Base-by-base conservation (phyloP, 2,329 filamentous ascomycete species). In the Delphinella strobiligena region DNA sequence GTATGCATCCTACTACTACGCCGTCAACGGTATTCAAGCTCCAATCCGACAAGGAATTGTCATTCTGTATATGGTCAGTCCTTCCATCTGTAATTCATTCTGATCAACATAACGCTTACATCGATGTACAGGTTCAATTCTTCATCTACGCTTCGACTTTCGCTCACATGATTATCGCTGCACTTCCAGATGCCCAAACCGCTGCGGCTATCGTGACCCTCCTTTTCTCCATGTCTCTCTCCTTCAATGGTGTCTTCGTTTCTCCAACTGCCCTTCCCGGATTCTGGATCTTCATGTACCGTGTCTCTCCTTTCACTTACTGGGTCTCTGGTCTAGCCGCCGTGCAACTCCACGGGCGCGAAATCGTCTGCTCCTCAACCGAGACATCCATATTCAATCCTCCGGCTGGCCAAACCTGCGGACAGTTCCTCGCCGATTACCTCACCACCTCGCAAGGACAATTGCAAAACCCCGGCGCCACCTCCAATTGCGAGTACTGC, bases 271-370 rank as follows among this genome's bases (percentile, higher is more conserved):
- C 68, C 0, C 64, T 86, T 1, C 80, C 81, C 0, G 68, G 74
- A 0, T 86, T 86, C 63, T 87, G 81, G 81, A 75, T 75, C 45
- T 85, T 83, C 62, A 85, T 85, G 80, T 82, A 84, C 57, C 69
- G 74, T 18, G 65, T 75, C 9, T 76, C 71, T 0, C 78, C 78
- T 0, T 78, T 82, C 43, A 82, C 76, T 0, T 84, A 83, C 57
- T 75, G 69, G 67, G 51, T 67, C 15, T 51, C 45, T 14, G 61
- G 60, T 8, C 58, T 66, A 29, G 55, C 62, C 2, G 49, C 55
- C 4, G 58, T 61, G 0, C 57, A 60, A 52, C 53, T 78, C 0
- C 58, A 61, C 2, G 57, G 51, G 0, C 65, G 64, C 1, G 47
- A 56, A 7, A 72, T 79, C 31, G 59, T 54, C 16, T 79, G 70